phyloP scores from a whole-genome alignment of 2,329 filamentous ascomycete species.

The Penicillium sp. region DNA sequence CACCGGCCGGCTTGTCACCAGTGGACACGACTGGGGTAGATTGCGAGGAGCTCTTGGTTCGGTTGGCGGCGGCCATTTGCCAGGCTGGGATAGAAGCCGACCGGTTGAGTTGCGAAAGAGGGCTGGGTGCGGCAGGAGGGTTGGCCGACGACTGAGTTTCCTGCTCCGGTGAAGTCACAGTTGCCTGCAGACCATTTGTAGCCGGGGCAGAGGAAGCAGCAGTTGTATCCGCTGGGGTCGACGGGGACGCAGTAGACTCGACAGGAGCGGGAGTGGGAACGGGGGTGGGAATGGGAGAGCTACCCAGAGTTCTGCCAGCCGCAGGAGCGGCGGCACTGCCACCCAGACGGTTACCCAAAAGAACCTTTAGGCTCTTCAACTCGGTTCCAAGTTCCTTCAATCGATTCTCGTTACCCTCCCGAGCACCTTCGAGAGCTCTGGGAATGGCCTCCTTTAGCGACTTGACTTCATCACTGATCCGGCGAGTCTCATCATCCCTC shows the following conservation, averaged over 20 bases:
- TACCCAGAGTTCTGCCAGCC: constrained; percentile 31
- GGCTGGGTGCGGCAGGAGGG: constrained; percentile 39
- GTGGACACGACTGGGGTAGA: constrained; percentile 24
- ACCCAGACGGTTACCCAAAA: constrained; percentile 67
- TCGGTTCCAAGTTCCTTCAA: constrained; percentile 84
- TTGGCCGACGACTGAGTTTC: constrained; percentile 24
- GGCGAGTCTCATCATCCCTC: constrained; percentile 82
- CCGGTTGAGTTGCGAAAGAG: constrained; percentile 51
- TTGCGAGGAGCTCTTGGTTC: constrained; percentile 36
- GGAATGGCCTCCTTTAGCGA: constrained; percentile 82
- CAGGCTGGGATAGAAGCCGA: constrained; percentile 73
- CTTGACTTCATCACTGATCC: constrained; percentile 82
- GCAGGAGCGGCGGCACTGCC: constrained; percentile 33
- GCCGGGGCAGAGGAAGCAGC: constrained; percentile 18
- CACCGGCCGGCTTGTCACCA: constrained; percentile 21
- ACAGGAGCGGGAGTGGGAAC: constrained; percentile 21
- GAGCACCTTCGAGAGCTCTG: constrained; percentile 82
- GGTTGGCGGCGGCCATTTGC: constrained; percentile 71
- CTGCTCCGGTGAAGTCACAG: constrained; percentile 30
- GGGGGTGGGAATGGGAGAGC: constrained; percentile 23
- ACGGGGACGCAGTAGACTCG: constrained; percentile 19
- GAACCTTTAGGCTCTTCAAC: constrained; percentile 85
- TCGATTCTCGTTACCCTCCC: constrained; percentile 75
- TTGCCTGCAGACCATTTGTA: constrained; percentile 29
- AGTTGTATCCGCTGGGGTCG: constrained; percentile 6